Conservation (phyloP, 257 asterid genomes). For the Mentha longifolia region DNA sequence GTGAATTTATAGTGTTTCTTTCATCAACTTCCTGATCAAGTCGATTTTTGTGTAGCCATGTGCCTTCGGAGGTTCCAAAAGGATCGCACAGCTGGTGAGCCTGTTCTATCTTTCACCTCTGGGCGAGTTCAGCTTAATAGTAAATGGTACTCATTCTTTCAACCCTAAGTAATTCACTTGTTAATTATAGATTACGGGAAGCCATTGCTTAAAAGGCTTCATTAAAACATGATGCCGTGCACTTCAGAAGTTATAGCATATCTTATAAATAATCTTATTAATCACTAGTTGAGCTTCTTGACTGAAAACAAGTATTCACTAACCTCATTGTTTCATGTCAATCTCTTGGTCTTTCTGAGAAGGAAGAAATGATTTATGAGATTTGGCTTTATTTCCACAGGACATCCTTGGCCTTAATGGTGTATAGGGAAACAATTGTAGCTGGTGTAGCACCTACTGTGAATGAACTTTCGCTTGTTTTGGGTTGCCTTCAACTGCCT, state of each 20-base stretch:
- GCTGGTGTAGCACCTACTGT: slow-evolving; percentile 75
- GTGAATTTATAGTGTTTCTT: slow-evolving; percentile 24
- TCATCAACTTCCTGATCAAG: slow-evolving; percentile 29
- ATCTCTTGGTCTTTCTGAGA: slow-evolving; percentile 25
- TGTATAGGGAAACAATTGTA: slow-evolving; percentile 78
- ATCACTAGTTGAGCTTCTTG: background rate
- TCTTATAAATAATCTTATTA: background rate
- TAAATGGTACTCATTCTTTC: slow-evolving; percentile 67
- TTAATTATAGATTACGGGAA: slow-evolving; percentile 14
- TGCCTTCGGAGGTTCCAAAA: slow-evolving; percentile 83
- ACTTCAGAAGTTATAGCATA: slow-evolving; percentile 1
- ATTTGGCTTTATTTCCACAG: slow-evolving; percentile 55
- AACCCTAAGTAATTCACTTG: slow-evolving; percentile 13
- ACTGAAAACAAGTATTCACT: slow-evolving; percentile 6
- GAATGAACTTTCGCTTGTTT: slow-evolving; percentile 80
- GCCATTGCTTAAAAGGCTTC: background rate
- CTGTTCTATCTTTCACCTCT: slow-evolving; percentile 65
- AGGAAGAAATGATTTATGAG: slow-evolving; percentile 34
- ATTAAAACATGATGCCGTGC: background rate
- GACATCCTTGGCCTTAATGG: slow-evolving; percentile 90
- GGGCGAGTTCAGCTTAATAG: slow-evolving; percentile 74
- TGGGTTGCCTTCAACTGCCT: slow-evolving; percentile 93
- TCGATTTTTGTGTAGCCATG: slow-evolving; percentile 69
- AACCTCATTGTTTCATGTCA: background rate
- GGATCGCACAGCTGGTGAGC: slow-evolving; percentile 73